A percentile compares a stretch with the other conserved stretches of the same genome.
These are phyloP conservation scores for Globisporangium paroecandrum DNA, from an alignment of 352 stramenopile genomes.

Conservation along the genomic window DNA sequence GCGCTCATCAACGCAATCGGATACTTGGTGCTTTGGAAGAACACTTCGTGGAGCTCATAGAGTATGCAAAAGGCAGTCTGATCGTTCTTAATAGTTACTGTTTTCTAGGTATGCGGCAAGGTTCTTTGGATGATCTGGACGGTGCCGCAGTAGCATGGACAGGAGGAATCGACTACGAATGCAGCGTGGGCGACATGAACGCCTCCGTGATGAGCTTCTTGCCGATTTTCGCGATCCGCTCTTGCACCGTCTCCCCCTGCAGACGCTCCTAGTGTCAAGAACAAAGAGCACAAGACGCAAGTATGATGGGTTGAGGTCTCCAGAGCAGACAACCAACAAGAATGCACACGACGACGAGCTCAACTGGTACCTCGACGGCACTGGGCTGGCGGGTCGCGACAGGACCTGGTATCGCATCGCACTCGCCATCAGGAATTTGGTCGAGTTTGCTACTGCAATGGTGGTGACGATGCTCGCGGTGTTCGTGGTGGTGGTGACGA, in stretches of 20 bases:
- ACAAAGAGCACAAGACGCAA: not conserved
- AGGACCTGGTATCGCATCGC: not conserved
- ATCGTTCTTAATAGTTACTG: not conserved
- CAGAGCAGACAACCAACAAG: not conserved
- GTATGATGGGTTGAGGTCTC: not conserved
- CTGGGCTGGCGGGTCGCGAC: constrained; percentile 2
- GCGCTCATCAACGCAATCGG: not conserved
- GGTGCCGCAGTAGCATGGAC: no score
- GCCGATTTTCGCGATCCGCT: constrained; percentile 67
- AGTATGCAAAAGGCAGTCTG: not conserved
- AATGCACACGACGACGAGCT: not conserved
- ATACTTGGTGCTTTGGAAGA: not conserved
- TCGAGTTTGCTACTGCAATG: constrained; percentile 3
- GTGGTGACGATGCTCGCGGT: constrained; percentile 17
- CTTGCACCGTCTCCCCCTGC: constrained; percentile 27
- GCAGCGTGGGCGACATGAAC: constrained; percentile 28
- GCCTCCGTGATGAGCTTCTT: constrained; percentile 67
- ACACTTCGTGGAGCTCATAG: not conserved
- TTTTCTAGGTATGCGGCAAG: not conserved
- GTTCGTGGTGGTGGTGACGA: constrained; percentile 19
- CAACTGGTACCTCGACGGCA: constrained; percentile 8
- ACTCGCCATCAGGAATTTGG: constrained; percentile 3
- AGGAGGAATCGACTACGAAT: not conserved
- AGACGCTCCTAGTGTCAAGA: not conserved
- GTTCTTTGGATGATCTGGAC: not conserved